Conservation (phyloP, 441 rosid genomes). For the Syzygium syzygioides region DNA sequence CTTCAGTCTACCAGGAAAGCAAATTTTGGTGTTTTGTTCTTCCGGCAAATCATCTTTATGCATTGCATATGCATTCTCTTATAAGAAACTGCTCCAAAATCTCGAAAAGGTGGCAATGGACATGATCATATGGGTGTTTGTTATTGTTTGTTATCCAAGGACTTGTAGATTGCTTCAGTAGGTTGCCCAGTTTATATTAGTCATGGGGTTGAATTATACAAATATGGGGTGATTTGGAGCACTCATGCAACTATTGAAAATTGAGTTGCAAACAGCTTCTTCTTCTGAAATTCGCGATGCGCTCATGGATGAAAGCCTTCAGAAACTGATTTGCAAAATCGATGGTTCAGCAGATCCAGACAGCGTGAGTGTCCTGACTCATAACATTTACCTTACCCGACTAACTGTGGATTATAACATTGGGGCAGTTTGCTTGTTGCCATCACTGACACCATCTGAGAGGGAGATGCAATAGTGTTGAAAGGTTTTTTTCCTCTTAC, state of each 20-base stretch:
- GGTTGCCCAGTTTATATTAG: not conserved
- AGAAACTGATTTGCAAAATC: conserved; percentile 43
- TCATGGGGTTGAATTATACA: not conserved
- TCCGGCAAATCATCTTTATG: no score
- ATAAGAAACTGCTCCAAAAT: not conserved
- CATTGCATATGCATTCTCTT: not conserved
- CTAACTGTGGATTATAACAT: not conserved
- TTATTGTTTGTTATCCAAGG: not conserved
- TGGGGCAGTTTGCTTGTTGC: not conserved
- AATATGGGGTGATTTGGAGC: not conserved
- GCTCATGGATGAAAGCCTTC: conserved; percentile 50
- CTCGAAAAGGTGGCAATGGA: not conserved
- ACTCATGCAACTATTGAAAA: not conserved
- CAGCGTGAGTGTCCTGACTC: conserved; percentile 27
- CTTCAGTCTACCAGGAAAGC: not conserved
- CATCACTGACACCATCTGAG: not conserved
- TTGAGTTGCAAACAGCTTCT: conserved; percentile 37
- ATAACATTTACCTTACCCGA: not conserved
- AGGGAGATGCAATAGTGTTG: not conserved
- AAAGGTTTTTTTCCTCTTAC: not conserved
- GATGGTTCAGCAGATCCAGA: conserved; percentile 53
- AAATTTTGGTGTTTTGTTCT: not conserved
- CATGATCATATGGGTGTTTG: not conserved
- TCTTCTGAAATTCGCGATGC: conserved; percentile 54
- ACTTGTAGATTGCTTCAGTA: not conserved